Evolutionary conservation across 2,329 filamentous ascomycete species (phyloP).

Genomic region (Lomentospora prolificans): DNA sequence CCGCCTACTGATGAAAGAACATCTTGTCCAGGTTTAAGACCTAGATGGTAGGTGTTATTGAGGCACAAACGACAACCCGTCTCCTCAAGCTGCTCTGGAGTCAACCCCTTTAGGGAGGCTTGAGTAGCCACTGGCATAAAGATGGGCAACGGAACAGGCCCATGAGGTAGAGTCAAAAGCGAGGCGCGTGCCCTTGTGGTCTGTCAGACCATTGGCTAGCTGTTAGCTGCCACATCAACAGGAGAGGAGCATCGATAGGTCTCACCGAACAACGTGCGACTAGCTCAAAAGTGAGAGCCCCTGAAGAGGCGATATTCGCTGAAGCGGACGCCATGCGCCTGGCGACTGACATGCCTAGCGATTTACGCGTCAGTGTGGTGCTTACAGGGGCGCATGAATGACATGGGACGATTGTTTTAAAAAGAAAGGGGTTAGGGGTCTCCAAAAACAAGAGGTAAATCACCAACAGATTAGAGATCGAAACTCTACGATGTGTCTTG

Average conservation of each 20-base stretch:
- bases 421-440: too few species aligned
- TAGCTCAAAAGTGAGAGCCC: constrained; percentile 70
- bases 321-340: constrained; percentile 34
- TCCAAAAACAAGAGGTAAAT: too few species aligned
- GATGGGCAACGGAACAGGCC: constrained; percentile 77
- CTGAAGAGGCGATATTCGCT: constrained; percentile 39
- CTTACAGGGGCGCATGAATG: too few species aligned
- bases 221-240: not conserved
- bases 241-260: not conserved
- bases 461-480: too few species aligned
- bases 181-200: constrained; percentile 92
- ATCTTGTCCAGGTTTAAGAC: constrained; percentile 86
- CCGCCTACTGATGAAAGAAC: constrained; percentile 81
- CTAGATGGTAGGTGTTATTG: constrained; percentile 97
- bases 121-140: constrained; percentile 99
- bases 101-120: constrained; percentile 88
- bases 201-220: constrained; percentile 32
- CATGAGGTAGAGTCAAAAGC: constrained; percentile 80
- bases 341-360: constrained; percentile 18
- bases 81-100: constrained; percentile 81
- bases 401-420: not conserved
- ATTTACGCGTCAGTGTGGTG: not conserved
- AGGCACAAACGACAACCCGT: constrained; percentile 84
- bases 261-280: constrained; percentile 66
- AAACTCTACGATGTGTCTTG: too few species aligned